phyloP scores from a whole-genome alignment of 1,284 basidiomycete genomes.

The Golubevia pallescens region DNA sequence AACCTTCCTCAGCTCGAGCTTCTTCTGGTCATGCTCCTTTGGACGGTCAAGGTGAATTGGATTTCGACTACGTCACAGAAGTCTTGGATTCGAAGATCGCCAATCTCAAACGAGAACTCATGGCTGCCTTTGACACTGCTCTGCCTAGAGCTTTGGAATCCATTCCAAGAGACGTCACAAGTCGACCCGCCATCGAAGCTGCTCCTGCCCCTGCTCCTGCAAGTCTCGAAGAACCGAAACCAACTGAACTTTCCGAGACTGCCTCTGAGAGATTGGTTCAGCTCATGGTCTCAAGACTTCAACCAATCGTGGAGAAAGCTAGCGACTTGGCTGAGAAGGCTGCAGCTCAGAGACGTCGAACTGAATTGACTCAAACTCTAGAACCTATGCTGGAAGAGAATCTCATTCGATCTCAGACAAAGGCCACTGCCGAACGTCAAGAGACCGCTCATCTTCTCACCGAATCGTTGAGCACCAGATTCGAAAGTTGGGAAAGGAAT shows the following conservation, averaged over 20 bases:
- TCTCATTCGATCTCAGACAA: conserved; percentile 18
- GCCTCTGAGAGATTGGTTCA: no score
- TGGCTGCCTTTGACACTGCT: conserved; percentile 17
- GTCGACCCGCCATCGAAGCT: conserved; percentile 10
- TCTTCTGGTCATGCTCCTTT: conserved; percentile 10
- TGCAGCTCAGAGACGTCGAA: neutral
- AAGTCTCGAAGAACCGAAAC: neutral
- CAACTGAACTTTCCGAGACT: no score
- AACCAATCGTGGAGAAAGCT: neutral
- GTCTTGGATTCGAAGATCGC: conserved; percentile 32
- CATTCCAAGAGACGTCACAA: neutral
- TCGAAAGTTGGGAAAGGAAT: conserved; percentile 14
- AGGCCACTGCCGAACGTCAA: conserved; percentile 20
- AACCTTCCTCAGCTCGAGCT: neutral
- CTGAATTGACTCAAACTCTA: conserved; percentile 4
- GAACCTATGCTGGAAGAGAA: conserved; percentile 27
- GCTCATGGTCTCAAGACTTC: neutral
- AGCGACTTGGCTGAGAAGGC: neutral
- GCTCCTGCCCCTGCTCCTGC: conserved; percentile 7
- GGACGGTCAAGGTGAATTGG: conserved; percentile 33
- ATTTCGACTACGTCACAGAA: conserved; percentile 50
- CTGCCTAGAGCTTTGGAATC: conserved; percentile 10
- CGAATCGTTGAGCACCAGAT: conserved; percentile 13
- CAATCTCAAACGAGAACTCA: conserved; percentile 27
- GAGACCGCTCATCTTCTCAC: conserved; percentile 19